These are phyloP conservation scores for Pichia pseudocactophila DNA, from an alignment of 805 yeast genomes.

Conservation along the genomic window DNA sequence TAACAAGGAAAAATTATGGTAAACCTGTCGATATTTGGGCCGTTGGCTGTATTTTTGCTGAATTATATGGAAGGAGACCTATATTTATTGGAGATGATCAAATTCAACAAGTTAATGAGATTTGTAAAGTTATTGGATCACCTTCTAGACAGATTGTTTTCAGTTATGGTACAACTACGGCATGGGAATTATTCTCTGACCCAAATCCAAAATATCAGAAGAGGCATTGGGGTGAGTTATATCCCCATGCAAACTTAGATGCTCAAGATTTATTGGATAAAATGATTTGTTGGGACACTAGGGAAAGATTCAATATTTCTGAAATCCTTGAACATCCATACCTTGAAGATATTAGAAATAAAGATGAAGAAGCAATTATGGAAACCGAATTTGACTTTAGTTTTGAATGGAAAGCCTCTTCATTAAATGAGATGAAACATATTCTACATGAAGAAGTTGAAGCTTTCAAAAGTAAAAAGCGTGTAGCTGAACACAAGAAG, in stretches of 20 bases:
- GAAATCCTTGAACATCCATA: conserved; percentile 51
- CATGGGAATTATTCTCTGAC: conserved; percentile 38
- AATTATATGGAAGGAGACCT: conserved; percentile 72
- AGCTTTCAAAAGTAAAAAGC: conserved; percentile 33
- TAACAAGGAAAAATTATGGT: conserved; percentile 50
- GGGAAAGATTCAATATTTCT: conserved; percentile 43
- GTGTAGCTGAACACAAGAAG: not conserved
- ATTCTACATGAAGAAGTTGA: conserved; percentile 46
- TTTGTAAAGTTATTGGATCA: conserved; percentile 60
- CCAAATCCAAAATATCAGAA: conserved; percentile 36
- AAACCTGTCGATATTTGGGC: conserved; percentile 89
- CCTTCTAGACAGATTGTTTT: conserved; percentile 45
- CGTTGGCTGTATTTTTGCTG: conserved; percentile 83
- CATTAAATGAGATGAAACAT: conserved; percentile 38
- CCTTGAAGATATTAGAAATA: conserved; percentile 43
- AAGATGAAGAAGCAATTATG: conserved; percentile 47
- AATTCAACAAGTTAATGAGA: conserved; percentile 60
- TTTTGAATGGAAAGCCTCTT: conserved; percentile 42
- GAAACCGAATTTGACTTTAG: conserved; percentile 50
- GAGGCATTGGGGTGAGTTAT: conserved; percentile 42
- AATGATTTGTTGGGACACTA: conserved; percentile 59
- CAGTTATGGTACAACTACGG: conserved; percentile 36
- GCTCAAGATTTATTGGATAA: conserved; percentile 46
- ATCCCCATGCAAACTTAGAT: conserved; percentile 49
- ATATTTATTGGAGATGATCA: conserved; percentile 70